Base-by-base conservation (phyloP, 805 yeast genomes). In the Naumovozyma castellii region DNA sequence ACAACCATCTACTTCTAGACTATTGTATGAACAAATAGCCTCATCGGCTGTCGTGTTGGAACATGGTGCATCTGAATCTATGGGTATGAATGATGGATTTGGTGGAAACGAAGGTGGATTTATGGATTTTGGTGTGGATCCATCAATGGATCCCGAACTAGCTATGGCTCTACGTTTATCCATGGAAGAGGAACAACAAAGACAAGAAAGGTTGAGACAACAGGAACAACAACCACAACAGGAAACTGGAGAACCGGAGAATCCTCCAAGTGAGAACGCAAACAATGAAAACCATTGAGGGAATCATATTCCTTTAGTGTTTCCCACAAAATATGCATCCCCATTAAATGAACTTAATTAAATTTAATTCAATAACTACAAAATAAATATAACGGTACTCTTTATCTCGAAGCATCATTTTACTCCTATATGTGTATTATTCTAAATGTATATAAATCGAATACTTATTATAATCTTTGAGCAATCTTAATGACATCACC, bases 141-240 rank as follows among this genome's bases (percentile, higher is more conserved):
- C 95, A 25, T 78, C 79, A 49, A 82, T 86, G 78, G 98, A 92
- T 54, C 97, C 97, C 25, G 98, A 92, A 64, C 75, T 92, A 57
- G 98, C 97, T 0, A 71, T 92, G 70, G 98, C 97, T 1, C 74
- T 92, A 54, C 78, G 97, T 58, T 70, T 92, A 62, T 90, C 97
- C 0, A 70, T 92, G 54, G 97, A 92, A 57, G 98, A 92, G 57
- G 97, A 90, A 59, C 84, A 81, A 53, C 80, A 84, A 38, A 78
- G 97, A 66, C 96, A 86, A 57, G 95, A 84, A 48, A 74, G 88
- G 57, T 79, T 77, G 50, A 70, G 75, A 25, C 62, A 57, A 37
- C 47, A 53, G 34, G 54, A 51, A 39, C 44, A 43, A 35, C 43
- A 40, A 36, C 43, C 44, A 18, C 30, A 19, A 40, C 34, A 31